phyloP scores from a whole-genome alignment of 2,329 filamentous ascomycete genomes.

The Colletotrichum ledebouriae region DNA sequence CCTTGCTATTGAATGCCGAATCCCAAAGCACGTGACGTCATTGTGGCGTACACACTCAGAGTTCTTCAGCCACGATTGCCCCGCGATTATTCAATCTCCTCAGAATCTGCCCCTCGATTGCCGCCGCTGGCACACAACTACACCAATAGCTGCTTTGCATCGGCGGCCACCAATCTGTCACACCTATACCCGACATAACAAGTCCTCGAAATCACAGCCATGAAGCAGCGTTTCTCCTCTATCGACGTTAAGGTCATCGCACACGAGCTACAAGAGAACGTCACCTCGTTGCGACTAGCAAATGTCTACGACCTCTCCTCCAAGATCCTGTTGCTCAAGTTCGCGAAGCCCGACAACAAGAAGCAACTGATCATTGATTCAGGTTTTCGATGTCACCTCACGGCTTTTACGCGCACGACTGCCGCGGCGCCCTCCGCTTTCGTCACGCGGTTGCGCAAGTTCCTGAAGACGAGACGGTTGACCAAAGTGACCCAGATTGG shows the following conservation, averaged over 20 bases:
- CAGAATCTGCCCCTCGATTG: constrained; percentile 39
- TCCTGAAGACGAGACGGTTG: constrained; percentile 86
- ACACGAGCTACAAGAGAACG: constrained; percentile 85
- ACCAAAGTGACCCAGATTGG: constrained; percentile 88
- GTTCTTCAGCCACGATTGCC: constrained; percentile 41
- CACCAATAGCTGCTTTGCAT: constrained; percentile 22
- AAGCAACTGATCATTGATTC: constrained; percentile 94
- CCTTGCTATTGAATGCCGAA: too few species aligned
- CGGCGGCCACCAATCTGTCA: constrained; percentile 8
- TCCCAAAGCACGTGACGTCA: constrained; percentile 35
- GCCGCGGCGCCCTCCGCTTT: constrained; percentile 88
- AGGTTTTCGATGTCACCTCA: constrained; percentile 95
- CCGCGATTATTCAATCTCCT: constrained; percentile 38
- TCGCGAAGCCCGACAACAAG: constrained; percentile 89
- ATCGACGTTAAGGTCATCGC: constrained; percentile 89
- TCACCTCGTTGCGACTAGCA: constrained; percentile 84
- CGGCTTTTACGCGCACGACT: constrained; percentile 88
- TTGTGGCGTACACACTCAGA: constrained; percentile 26
- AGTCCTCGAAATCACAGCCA: constrained; percentile 52
- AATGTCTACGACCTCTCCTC: constrained; percentile 98
- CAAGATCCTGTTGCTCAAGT: constrained; percentile 95
- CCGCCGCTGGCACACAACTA: neutral
- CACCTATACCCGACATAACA: neutral
- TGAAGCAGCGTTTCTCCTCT: constrained; percentile 88
- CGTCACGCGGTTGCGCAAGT: constrained; percentile 87